Evolutionary conservation across 495 filamentous ascomycete species (phyloP), one percentile per base, ranked within the genome.

Genomic region (Articulospora tetracladia): DNA sequence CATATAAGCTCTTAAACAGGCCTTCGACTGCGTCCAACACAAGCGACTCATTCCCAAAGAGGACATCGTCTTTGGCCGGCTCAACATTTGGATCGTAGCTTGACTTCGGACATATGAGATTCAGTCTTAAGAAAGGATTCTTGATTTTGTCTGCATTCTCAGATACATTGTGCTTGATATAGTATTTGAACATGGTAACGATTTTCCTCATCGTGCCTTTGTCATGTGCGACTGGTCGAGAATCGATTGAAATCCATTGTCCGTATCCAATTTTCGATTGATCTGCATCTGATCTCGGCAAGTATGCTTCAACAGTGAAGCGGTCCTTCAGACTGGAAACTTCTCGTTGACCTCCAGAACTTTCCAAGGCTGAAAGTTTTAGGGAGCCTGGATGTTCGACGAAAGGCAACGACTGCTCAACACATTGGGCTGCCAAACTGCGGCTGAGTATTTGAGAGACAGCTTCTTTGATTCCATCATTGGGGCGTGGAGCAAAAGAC

Each of bases 41-140:
- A 20, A 65, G 26, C 48, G 20, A 53, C 27, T 84, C 76, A 46
- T 94, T 75, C 26, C 79, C 75, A 67, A 98, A 96, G 0, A 96
- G 55, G 1, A 97, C 82, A 69, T 97, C 87, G 62, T 97, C 89
- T 69, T 98, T 98, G 0, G 87, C 82, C 0, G 93, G 92, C 66
- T 98, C 92, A 54, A 98, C 79, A 65, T 97, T 98, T 1, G 83
- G 79, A 74, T 98, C 93, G 61, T 98, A 97, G 51, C 78, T 87
- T 15, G 81, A 83, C 3, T 68, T 70, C 1, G 87, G 83, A 65
- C 93, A 97, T 3, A 67, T 66, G 6, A 98, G 82, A 57, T 92
- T 85, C 46, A 98, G 64, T 17, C 79, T 81, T 25, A 97, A 71
- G 69, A 96, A 93, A 0, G 87, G 87, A 59, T 91, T 83, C 27